phyloP scores from a whole-genome alignment of 2,329 filamentous ascomycete genomes.

The Stemphylium lycopersici region DNA sequence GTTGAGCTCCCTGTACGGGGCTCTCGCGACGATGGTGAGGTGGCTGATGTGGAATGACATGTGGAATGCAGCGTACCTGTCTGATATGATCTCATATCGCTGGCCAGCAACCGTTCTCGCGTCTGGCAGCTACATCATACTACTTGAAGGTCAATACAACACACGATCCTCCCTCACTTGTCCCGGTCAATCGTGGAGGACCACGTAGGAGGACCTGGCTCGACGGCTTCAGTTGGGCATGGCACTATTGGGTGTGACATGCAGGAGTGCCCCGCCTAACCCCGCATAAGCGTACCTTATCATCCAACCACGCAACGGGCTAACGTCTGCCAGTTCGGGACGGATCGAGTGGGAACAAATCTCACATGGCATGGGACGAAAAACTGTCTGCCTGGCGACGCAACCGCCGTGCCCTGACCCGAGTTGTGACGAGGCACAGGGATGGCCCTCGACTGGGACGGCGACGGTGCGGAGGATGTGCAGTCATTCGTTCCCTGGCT shows the following conservation, averaged over 20 bases:
- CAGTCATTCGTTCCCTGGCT: conserved; percentile 1
- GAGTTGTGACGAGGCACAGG: conserved; percentile 10
- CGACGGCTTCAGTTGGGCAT: conserved; percentile 6
- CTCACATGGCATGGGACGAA: conserved; percentile 15
- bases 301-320: conserved; percentile 33
- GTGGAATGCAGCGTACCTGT: conserved; percentile 19
- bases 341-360: conserved; percentile 36
- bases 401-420: conserved; percentile 31
- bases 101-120: conserved; percentile 7
- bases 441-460: conserved; percentile 4
- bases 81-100: conserved; percentile 31
- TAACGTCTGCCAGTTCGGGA: conserved; percentile 37
- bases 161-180: background rate
- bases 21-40: conserved; percentile 22
- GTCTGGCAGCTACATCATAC: too few relatives aligned
- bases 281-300: conserved; percentile 37
- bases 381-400: conserved; percentile 39
- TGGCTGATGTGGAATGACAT: conserved; percentile 18
- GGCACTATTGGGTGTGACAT: conserved; percentile 16
- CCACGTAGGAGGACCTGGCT: conserved; percentile 29
- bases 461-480: conserved; percentile 18
- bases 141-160: background rate
- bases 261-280: conserved; percentile 33
- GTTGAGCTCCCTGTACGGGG: conserved; percentile 70
- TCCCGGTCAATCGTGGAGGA: conserved; percentile 26